Base-by-base conservation (phyloP, 306 rosid genomes). In the Cucumis cinereus region DNA sequence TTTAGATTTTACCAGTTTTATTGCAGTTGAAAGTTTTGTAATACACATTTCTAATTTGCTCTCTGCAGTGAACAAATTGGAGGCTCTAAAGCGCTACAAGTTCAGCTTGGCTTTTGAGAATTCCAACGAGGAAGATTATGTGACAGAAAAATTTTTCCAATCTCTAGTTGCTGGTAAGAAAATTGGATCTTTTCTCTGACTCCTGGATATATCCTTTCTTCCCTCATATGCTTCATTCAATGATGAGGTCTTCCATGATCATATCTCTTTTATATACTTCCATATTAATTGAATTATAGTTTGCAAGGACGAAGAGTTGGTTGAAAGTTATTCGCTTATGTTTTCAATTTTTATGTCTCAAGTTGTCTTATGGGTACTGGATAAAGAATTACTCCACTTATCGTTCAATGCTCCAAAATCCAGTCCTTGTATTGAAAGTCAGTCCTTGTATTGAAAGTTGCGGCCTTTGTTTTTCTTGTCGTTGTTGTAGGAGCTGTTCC, bases 51-150 rank as follows among this genome's bases (percentile, higher is more conserved):
- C 41, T 9, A 28, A 49, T 49, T 72, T 73, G 24, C 77, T 62
- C 77, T 19, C 79, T 78, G 83, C 92, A 95, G 99, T 95, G 84
- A 76, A 92, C 85, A 95, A 92, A 83, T 88, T 92, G 81, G 84
- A 89, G 83, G 35, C 99, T 82, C 85, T 94, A 83, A 92, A 84
- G 81, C 98, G 64, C 87, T 90, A 94, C 84, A 94, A 84, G 76
- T 94, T 94, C 82, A 94, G 99, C 87, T 84, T 94, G 83, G 96
- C 99, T 23, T 94, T 94, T 87, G 99, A 94, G 81, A 94, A 94
- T 85, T 94, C 99, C 70, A 92, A 90, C 36, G 98, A 92, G 90
- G 99, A 94, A 87, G 99, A 94, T 89, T 94, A 94, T 80, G 99
- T 94, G n/a, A 94, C 99, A 15, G 99, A 94, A 78, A 94, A 94